phyloP scores from a whole-genome alignment of 345 rosid genomes.

The Eucalyptus globulus region DNA sequence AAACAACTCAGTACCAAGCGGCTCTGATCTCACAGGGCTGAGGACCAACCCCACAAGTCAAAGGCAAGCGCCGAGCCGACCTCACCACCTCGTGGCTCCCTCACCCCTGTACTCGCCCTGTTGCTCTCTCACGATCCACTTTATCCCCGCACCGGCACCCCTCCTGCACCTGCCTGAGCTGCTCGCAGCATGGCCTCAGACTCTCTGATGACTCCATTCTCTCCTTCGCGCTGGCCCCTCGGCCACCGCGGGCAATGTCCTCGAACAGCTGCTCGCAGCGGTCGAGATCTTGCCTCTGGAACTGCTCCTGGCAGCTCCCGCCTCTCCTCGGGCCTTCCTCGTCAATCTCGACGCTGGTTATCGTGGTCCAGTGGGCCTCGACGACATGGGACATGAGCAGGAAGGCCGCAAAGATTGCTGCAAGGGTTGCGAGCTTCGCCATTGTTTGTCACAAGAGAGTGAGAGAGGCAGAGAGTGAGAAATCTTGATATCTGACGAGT shows the following conservation, averaged over 20 bases:
- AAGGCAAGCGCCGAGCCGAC: not conserved
- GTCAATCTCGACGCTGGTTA: not conserved
- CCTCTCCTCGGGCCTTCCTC: not conserved
- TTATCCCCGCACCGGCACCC: not conserved
- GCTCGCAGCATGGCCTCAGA: not conserved
- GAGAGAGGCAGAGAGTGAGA: not conserved
- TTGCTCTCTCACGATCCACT: not conserved
- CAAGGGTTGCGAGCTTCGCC: not conserved
- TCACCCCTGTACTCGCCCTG: not conserved
- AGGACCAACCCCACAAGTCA: not conserved
- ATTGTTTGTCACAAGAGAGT: not conserved
- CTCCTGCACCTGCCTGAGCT: not conserved
- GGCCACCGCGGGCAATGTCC: not conserved
- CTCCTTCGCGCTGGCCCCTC: not conserved
- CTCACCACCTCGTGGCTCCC: not conserved
- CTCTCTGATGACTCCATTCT: not conserved
- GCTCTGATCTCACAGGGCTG: conserved; percentile 1
- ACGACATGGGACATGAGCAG: not conserved
- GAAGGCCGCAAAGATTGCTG: not conserved
- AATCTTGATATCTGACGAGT: not conserved
- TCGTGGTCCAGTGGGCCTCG: not conserved
- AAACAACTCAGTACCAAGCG: not conserved
- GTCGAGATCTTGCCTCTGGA: not conserved
- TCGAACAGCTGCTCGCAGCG: not conserved
- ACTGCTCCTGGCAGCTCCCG: not conserved